phyloP scores from a whole-genome alignment of 345 rosid species.

The Hibiscus tridactylites region DNA sequence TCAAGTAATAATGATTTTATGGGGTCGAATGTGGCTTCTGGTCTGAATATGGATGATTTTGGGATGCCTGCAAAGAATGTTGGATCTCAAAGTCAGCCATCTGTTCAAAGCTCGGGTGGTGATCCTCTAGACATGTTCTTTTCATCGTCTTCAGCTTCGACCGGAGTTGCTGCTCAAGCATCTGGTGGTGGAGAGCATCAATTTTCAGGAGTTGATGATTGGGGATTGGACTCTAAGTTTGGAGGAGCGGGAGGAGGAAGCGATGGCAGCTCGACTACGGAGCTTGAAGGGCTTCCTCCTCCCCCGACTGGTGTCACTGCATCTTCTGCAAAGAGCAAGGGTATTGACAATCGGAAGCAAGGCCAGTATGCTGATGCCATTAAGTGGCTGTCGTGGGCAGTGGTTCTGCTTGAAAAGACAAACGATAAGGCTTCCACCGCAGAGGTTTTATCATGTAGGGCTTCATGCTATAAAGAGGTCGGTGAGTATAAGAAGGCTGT shows the following conservation, averaged over 20 bases:
- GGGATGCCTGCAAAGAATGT: conserved; percentile 41
- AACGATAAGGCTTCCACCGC: conserved; percentile 41
- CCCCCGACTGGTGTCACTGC: conserved; percentile 85
- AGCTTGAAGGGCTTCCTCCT: conserved; percentile 95
- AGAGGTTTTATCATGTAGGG: conserved; percentile 77
- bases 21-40: conserved; percentile 29
- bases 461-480: conserved; percentile 98
- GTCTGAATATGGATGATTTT: conserved; percentile 35
- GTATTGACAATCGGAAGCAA: conserved; percentile 74
- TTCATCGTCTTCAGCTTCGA: conserved; percentile 30
- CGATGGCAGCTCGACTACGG: conserved; percentile 58
- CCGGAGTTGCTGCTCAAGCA: conserved; percentile 29
- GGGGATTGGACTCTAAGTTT: conserved; percentile 74
- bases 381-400: conserved; percentile 99
- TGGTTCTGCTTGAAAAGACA: conserved; percentile 66
- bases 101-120: conserved; percentile 27
- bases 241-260: conserved; percentile 47
- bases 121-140: conserved; percentile 69
- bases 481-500: conserved; percentile 99
- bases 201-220: conserved; percentile 56
- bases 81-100: conserved; percentile 35
- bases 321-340: conserved; percentile 74
- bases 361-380: conserved; percentile 97
- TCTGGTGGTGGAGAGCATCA: conserved; percentile 39
- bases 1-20: conserved; percentile 22